Base-by-base conservation (phyloP, 371 early-diverging fungal species). In the Coemansia sp. region DNA sequence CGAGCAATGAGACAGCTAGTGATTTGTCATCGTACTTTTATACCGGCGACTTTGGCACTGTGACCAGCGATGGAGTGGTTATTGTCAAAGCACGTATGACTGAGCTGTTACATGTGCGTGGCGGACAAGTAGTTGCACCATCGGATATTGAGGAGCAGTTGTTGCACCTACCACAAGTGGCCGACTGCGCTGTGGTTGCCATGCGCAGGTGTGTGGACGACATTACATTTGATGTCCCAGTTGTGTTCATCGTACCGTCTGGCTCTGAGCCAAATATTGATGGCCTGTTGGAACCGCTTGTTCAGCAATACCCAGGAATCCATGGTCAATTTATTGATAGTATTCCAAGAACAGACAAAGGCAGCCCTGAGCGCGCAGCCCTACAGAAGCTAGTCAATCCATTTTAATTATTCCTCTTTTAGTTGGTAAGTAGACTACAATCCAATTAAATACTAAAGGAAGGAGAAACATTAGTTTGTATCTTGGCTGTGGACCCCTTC, bases 21-120 rank as follows among this genome's bases (percentile, higher is more conserved):
- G 34, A 34, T 10, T 34, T 34, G 10, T 26, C 55, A 2, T 22
- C 22, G 39, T 75, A 66, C 59, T 75, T 75, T 51, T 37, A 34
- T 58, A 75, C 76, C 1, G 76, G 76, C 31, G 71, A 71, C 58
- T 71, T 64, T 21, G 76, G 75, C 26, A 66, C 55, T 0, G 72
- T 75, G 22, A 75, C 71, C 5, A 26, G 29, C 4, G 60, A 65
- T 16, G 75, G 75, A 21, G 68, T 71, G 10, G 75, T 75, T 4
- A 67, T 75, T 47, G 51, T 75, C 56, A 75, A 67, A 48, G 71
- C 67, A 0, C 71, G 75, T 5, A 57, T 75, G 55, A 39, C 42
- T n/a, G 75, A 71, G 16, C 55, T 75, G 47, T 48, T 75, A 10
- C 58, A 45, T 50, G 22, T 58, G 42, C 37, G 54, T 13, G n/a